Evolutionary conservation across 768 basidiomycete species (phyloP).

Genomic region (Pleurotus tuber-regium): DNA sequence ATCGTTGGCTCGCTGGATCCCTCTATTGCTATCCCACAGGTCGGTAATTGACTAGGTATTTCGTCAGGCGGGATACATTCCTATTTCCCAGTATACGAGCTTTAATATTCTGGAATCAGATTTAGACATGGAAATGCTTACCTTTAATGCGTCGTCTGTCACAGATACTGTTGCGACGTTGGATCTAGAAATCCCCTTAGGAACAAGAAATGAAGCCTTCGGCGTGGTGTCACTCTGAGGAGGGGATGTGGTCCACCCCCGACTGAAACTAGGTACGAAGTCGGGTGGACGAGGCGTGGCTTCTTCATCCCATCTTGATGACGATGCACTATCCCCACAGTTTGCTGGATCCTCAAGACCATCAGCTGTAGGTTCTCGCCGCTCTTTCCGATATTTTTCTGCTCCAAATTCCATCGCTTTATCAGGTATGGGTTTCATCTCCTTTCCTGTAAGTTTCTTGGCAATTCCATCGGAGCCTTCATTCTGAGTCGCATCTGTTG

Average conservation of each 20-base stretch:
- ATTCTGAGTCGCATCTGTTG: background rate
- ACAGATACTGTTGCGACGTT: background rate
- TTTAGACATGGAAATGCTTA: background rate
- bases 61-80: background rate
- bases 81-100: background rate
- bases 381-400: background rate
- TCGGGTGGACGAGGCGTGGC: constrained; percentile 5
- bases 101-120: background rate
- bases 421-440: background rate
- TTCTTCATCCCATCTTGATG: constrained; percentile 3
- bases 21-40: too few relatives aligned
- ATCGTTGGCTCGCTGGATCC: background rate
- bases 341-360: background rate
- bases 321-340: background rate
- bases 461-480: background rate
- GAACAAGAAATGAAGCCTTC: background rate
- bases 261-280: constrained; percentile 1
- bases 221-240: background rate
- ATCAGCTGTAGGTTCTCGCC: background rate
- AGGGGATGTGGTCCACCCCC: background rate
- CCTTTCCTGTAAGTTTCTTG: background rate
- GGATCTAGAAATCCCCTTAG: background rate
- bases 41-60: background rate
- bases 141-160: background rate
- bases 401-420: background rate